A percentile compares a stretch with the other conserved stretches of the same genome.
Conservation (phyloP, 257 asterid genomes). For the Lycium barbarum region DNA sequence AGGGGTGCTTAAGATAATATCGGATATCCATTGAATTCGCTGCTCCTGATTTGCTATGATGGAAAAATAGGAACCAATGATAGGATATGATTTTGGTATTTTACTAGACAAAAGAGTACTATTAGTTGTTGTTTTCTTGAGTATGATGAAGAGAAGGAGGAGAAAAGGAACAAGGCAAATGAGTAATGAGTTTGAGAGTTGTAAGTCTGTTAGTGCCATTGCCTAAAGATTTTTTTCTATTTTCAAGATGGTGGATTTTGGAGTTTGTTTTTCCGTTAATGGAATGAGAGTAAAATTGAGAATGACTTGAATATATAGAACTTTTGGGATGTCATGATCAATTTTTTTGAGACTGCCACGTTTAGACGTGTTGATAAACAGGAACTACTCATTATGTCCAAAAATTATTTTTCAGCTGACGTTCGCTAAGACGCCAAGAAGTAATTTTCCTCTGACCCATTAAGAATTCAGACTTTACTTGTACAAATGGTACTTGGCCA, state of each 20-base stretch:
- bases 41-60: slow-evolving; percentile 32
- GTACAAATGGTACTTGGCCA: no score
- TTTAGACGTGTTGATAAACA: no score
- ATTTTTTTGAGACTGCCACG: no score
- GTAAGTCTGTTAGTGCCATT: not conserved
- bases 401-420: no score
- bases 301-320: no score
- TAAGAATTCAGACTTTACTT: no score
- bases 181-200: slow-evolving; percentile 34
- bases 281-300: not conserved
- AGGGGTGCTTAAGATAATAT: slow-evolving; percentile 41
- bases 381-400: no score
- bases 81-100: slow-evolving; percentile 51
- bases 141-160: slow-evolving; percentile 34
- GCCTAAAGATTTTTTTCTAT: not conserved
- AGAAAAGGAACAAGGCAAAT: slow-evolving; percentile 36
- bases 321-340: no score
- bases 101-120: not conserved
- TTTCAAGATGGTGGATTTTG: not conserved
- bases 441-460: no score
- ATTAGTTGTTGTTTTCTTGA: not conserved
- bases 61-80: slow-evolving; percentile 43
- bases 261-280: not conserved
- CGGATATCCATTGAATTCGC: slow-evolving; percentile 49
- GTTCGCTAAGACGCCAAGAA: no score